Base-by-base conservation (phyloP, 2,329 filamentous ascomycete species). In the Claviceps sp. region DNA sequence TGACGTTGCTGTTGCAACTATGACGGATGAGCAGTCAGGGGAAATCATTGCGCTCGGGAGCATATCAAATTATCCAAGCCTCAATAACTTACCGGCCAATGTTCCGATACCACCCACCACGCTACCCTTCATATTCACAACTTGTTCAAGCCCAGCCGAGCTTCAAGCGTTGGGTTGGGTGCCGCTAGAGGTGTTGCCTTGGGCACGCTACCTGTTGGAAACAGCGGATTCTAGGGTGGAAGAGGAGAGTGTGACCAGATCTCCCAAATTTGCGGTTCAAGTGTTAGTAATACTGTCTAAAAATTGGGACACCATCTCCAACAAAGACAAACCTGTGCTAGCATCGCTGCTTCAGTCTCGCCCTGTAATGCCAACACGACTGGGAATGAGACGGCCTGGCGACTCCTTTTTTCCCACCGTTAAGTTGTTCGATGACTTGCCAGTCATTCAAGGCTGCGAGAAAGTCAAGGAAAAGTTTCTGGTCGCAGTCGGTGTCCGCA, bases 391-490 rank as follows among this genome's bases (percentile, higher is more conserved):
- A 59, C 86, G 80, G 58, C 93, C 93, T 4, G 70, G 73, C 3
- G 89, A 97, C 57, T 84, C 93, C 0, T 98, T 96, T 66, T 96
- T 98, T 62, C 82, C 87, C 2, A 85, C 81, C n/a, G 93, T 98
- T 40, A 93, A 89, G 64, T 73, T 98, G 0, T 98, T 98, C 62
- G 89, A 96, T 56, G 93, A 98, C 64, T 73, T 98, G 16, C 90
- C 93, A 0, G 83, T 85, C 13, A 82, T 97, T 1, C 80, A 84
- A 57, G 81, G 80, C 13, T 81, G 90, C 44, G 81, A 84, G 42
- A 80, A 82, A 37, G 79, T 96, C 13, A 97, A 96, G 64, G 91
- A 97, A 46, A 96, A 94, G 64, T 87, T 98, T 56, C 69, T 98
- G 44, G 71, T 78, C 2, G 80, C 87, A 2, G 73, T 98, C 37